Evolutionary conservation across 805 yeast species (phyloP).

Genomic region (Lipomyces kockii): DNA sequence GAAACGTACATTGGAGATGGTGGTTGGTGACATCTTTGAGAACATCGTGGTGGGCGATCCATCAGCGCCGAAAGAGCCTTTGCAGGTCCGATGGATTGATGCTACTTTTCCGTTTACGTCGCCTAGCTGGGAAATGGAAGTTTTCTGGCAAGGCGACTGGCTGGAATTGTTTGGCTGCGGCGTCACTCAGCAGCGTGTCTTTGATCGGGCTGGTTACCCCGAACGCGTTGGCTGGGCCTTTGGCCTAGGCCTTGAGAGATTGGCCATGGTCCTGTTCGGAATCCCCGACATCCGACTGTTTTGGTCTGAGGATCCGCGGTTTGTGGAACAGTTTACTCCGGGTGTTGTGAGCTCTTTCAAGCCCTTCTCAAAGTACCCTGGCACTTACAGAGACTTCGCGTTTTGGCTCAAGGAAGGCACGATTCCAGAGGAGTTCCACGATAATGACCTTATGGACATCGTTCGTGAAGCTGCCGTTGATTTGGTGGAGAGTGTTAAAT

Average conservation of each 20-base stretch:
- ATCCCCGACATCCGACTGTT: conserved; percentile 93
- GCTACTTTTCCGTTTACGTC: conserved; percentile 98
- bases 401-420: conserved; percentile 73
- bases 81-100: conserved; percentile 91
- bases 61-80: conserved; percentile 54
- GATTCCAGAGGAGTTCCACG: conserved; percentile 56
- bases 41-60: conserved; percentile 67
- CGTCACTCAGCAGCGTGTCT: conserved; percentile 76
- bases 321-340: conserved; percentile 68
- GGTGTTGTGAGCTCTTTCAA: conserved; percentile 72
- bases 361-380: conserved; percentile 91
- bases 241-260: conserved; percentile 92
- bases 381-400: conserved; percentile 82
- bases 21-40: conserved; percentile 82
- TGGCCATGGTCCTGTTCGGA: conserved; percentile 94
- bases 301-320: conserved; percentile 86
- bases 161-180: conserved; percentile 97
- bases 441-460: conserved; percentile 91
- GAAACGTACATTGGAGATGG: conserved; percentile 80
- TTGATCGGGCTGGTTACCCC: conserved; percentile 67
- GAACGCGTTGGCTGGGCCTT: conserved; percentile 91
- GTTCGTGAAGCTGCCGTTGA: conserved; percentile 83
- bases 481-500: conserved; percentile 80
- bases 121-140: conserved; percentile 98
- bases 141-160: conserved; percentile 99